Conservation (phyloP, 2,329 filamentous ascomycete genomes). For the Calonectria pseudoreteaudii region DNA sequence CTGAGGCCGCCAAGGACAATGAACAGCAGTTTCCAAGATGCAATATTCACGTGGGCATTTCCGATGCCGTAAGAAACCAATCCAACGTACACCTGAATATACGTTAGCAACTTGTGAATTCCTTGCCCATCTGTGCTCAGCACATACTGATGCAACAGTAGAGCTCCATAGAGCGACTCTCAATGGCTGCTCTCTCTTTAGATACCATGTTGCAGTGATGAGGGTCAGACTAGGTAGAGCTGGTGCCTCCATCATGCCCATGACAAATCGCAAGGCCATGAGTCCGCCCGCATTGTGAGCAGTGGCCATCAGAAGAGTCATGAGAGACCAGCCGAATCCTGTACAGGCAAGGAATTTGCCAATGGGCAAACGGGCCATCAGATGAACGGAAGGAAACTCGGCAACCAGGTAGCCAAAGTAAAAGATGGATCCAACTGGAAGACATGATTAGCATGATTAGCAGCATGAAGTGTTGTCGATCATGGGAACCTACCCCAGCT, state of each 20-base stretch:
- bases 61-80: constrained; percentile 46
- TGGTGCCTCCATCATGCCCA: constrained; percentile 40
- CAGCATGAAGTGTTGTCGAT: rapidly evolving
- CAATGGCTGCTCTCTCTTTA: constrained; percentile 23
- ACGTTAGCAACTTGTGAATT: not conserved
- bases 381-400: not conserved
- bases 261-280: constrained; percentile 39
- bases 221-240: constrained; percentile 10
- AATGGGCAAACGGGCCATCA: not conserved
- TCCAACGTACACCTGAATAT: constrained; percentile 34
- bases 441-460: too few species aligned
- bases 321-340: constrained; percentile 29
- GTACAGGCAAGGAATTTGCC: not conserved
- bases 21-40: constrained; percentile 47
- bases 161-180: constrained; percentile 15
- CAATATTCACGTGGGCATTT: constrained; percentile 35
- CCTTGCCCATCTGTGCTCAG: not conserved
- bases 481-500: constrained; percentile 18
- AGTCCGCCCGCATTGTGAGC: constrained; percentile 46
- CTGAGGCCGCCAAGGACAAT: constrained; percentile 38
- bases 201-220: constrained; percentile 21
- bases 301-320: constrained; percentile 49
- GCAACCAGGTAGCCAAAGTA: constrained; percentile 26
- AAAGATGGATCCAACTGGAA: constrained; percentile 23
- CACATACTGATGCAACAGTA: constrained; percentile 5